phyloP scores from a whole-genome alignment of 2,329 filamentous ascomycete genomes.

The Colletotrichum salicis region DNA sequence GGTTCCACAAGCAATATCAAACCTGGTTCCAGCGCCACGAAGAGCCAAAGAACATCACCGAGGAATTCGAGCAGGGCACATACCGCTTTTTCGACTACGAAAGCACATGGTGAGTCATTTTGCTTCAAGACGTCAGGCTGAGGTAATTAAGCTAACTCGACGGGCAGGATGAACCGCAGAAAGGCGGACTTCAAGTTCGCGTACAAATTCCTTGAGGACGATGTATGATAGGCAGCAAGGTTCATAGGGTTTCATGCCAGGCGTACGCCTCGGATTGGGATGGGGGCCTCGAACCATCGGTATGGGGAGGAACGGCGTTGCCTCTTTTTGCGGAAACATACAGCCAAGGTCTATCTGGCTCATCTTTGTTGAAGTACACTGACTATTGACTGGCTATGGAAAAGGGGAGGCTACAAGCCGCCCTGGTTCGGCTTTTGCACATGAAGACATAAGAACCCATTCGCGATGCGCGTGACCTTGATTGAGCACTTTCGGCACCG shows the following conservation, averaged over 20 bases:
- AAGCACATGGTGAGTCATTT: conserved; percentile 85
- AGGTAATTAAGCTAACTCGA: conserved; percentile 39
- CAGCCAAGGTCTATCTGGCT: conserved; percentile 26
- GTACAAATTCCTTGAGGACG: conserved; percentile 97
- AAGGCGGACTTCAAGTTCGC: conserved; percentile 99
- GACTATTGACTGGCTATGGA: conserved; percentile 29
- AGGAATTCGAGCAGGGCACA: conserved; percentile 98
- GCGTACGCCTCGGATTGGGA: conserved; percentile 32
- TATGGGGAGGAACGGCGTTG: conserved; percentile 32
- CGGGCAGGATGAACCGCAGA: conserved; percentile 91
- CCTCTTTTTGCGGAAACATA: conserved; percentile 34
- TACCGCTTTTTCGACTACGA: conserved; percentile 99
- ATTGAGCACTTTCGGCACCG: conserved; percentile 1
- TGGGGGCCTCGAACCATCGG: conserved; percentile 25
- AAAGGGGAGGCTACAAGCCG: conserved; percentile 11
- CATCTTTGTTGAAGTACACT: conserved; percentile 33
- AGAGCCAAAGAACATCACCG: conserved; percentile 97
- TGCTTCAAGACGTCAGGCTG: neutral
- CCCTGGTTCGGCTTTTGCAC: conserved; percentile 17
- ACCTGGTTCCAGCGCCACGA: conserved; percentile 99
- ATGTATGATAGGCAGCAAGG: conserved; percentile 63
- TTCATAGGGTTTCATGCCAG: conserved; percentile 31
- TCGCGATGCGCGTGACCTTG: conserved; percentile 17
- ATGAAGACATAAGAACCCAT: conserved; percentile 11
- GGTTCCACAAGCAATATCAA: conserved; percentile 99